Evolutionary conservation across 306 rosid genomes (phyloP), one percentile per base, ranked within the genome.

Genomic region (Quercus berberidifolia): DNA sequence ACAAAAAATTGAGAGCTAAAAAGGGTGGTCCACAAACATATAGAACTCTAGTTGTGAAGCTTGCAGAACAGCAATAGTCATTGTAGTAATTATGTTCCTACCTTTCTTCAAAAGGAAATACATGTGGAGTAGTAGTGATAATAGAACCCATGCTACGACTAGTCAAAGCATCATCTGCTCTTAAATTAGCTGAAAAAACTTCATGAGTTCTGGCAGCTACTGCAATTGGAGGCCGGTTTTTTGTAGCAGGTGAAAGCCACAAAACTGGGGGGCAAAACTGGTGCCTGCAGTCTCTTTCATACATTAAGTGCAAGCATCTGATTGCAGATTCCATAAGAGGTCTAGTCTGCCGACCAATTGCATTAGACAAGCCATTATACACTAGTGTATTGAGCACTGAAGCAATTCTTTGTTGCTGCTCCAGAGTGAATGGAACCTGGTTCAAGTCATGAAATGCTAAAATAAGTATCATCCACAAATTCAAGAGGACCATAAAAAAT

Each of bases 241-340:
- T 92, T 80, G 86, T 85, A 84, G 92, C 97, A 49, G 99, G 99
- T 73, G 98, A 90, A 85, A 95, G 94, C 99, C 99, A 92, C 86
- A 95, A 87, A 60, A 74, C 87, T 52, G 92, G 90, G 74, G 99
- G 95, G 74, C 99, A 95, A 85, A 95, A 95, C 77, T 79, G 90
- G 81, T 95, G 99, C 80, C 99, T 90, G 88, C 99, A 95, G 84
- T 95, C 97, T 89, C 99, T 86, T 87, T 95, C 99, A 84, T 95
- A 95, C 90, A 92, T 85, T 87, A 92, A 84, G 80, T 90, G 99
- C 89, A 95, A 86, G 92, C 99, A 95, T 88, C 94, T 87, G 87
- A 92, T 86, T 49, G 99, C 96, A 78, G 92, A 89, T 65, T 95
- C 97, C 94, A 91, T 86, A 81, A 95, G 93, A 81, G 87, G 81